Conservation (phyloP, 164 flowering plant genomes). For the Vitis labrusca region DNA sequence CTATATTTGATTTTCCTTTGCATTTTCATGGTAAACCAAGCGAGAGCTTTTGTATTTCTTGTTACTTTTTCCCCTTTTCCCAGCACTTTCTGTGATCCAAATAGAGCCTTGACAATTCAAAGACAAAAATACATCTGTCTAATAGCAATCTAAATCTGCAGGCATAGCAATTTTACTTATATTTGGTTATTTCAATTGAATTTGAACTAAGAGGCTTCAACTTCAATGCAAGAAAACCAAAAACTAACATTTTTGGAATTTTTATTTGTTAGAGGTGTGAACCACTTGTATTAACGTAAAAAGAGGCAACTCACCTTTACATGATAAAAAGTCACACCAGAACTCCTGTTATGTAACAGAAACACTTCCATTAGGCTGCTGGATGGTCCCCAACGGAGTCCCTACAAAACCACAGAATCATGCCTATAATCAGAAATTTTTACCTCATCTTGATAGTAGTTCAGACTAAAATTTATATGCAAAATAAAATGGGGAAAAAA, state of each 20-base stretch:
- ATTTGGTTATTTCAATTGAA: no score
- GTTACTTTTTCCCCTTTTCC: no score
- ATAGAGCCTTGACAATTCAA: no score
- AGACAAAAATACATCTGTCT: no score
- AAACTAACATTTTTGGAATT: neutral
- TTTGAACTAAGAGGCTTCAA: no score
- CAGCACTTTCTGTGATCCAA: no score
- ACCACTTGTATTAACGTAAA: conserved; percentile 19
- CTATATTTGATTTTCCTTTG: no score
- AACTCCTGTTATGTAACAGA: conserved; percentile 39
- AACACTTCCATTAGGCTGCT: conserved; percentile 59
- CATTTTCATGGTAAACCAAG: no score
- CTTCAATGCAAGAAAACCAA: neutral
- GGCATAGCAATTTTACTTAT: neutral
- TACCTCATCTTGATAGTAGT: neutral
- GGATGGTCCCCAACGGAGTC: conserved; percentile 40
- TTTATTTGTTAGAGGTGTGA: neutral
- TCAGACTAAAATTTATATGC: neutral
- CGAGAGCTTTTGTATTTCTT: no score
- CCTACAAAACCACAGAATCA: conserved; percentile 39
- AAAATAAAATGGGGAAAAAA: neutral
- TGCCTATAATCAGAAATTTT: neutral
- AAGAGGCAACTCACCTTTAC: conserved; percentile 5
- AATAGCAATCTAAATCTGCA: neutral
- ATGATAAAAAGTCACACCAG: conserved; percentile 12